phyloP scores from a whole-genome alignment of 1,284 basidiomycete genomes.

The Malassezia caprae region DNA sequence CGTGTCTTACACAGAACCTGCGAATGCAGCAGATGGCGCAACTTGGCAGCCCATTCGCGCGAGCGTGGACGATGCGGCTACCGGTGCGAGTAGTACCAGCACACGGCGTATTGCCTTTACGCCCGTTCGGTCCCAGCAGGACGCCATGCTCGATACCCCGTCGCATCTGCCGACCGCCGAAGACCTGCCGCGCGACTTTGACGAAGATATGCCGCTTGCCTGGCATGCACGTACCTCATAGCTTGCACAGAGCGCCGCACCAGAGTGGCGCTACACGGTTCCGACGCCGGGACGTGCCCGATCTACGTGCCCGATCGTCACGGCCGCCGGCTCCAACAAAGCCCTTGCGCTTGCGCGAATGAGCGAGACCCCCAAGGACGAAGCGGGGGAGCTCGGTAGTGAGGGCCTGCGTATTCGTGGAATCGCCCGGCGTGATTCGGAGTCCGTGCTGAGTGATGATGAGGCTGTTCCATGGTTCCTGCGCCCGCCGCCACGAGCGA shows the following conservation, averaged over 20 bases:
- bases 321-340: not conserved
- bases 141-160: not conserved
- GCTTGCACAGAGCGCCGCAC: not conserved
- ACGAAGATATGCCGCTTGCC: constrained; percentile 7
- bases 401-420: not conserved
- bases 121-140: constrained; percentile 1
- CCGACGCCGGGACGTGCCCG: not conserved
- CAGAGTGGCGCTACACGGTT: too few relatives aligned
- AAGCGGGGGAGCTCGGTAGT: too few relatives aligned
- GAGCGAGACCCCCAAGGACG: not conserved
- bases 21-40: not conserved
- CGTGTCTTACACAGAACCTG: not conserved
- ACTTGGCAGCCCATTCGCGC: not conserved
- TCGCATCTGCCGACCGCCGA: not conserved
- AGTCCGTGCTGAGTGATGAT: not conserved
- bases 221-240: not conserved
- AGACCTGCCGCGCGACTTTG: not conserved
- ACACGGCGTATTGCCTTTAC: constrained; percentile 10
- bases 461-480: not conserved
- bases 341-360: not conserved
- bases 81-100: constrained; percentile 6
- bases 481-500: not conserved
- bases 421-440: not conserved
- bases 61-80: not conserved
- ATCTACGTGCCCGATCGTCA: not conserved